Base-by-base conservation (phyloP, 306 rosid species). In the Cicer yamashitae region DNA sequence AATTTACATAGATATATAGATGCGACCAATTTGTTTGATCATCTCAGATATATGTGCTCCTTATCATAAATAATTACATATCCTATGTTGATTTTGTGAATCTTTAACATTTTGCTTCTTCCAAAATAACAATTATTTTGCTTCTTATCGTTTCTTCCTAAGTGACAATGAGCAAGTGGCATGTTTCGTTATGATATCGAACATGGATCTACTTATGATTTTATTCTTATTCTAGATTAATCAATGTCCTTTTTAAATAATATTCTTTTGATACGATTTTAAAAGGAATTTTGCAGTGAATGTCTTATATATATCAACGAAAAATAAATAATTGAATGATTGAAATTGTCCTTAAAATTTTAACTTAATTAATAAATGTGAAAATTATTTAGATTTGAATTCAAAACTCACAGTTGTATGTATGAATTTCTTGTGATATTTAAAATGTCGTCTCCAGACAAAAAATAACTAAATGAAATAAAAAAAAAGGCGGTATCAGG, bases 41-140 rank as follows among this genome's bases (percentile, higher is more conserved):
- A 73, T 71, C 75, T 89, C 84, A 86, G 65, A 10, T 18, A 25
- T 37, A 41, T 44, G 12, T 52, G 56, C 5, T 10, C 41, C 46
- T 56, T 11, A 7, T 30, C 41, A 58, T 47, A 15, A 7, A 41
- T 64, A 64, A 64, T 64, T 64, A 43, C 70, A 44, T 64, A 65
- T 22, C 76, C 77, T 87, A 43, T 70, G 9, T 25, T 67, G 88
- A 86, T 87, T 75, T 84, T 80, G 47, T 84, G 84, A 69, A 41
- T 83, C 75, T 54, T 65, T 65, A 10, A 13, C 3, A 14, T 25
- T n/a, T 68, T 74, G 15, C 5, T 79, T 38, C 20, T 22, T 67
- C 57, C 57, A 58, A 47, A 38, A 48, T 2, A 45, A 60, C 67
- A 61, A 70, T 61, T 48, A 68, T 68, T 81, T 81, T 75, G 60